phyloP scores from a whole-genome alignment of 2,329 filamentous ascomycete genomes.

The Colletotrichum camelliae region DNA sequence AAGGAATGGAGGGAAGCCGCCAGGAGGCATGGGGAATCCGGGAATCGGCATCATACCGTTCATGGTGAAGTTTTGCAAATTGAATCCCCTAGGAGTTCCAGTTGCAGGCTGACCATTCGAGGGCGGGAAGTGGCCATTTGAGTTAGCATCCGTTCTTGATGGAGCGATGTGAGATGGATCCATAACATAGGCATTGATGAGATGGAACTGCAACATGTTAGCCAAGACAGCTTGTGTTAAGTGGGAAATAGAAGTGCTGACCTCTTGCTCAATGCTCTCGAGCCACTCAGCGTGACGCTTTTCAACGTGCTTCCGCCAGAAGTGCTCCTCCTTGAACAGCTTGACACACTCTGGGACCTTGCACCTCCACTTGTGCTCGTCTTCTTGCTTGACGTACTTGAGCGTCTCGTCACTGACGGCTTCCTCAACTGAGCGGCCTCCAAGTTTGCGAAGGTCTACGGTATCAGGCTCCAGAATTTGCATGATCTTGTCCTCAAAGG shows the following conservation, averaged over 20 bases:
- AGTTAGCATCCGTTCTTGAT: conserved; percentile 91
- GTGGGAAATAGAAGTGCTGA: conserved; percentile 52
- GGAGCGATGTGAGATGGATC: conserved; percentile 95
- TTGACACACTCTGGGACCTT: conserved; percentile 96
- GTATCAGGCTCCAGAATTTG: conserved; percentile 91
- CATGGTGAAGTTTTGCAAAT: conserved; percentile 74
- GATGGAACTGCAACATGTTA: conserved; percentile 68
- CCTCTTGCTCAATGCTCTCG: conserved; percentile 80
- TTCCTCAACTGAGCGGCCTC: conserved; percentile 85
- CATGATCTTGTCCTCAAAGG: conserved; percentile 94
- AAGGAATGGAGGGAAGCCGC: conserved; percentile 60
- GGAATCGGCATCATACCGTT: conserved; percentile 65
- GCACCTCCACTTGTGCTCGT: conserved; percentile 96
- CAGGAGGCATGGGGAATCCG: conserved; percentile 58
- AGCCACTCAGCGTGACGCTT: conserved; percentile 94
- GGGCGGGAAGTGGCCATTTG: conserved; percentile 92
- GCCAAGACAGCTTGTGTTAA: conserved; percentile 23
- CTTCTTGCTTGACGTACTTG: conserved; percentile 95
- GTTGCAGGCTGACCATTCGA: conserved; percentile 75
- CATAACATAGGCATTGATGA: conserved; percentile 93
- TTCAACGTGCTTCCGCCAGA: conserved; percentile 98
- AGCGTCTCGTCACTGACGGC: conserved; percentile 83
- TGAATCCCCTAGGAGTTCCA: conserved; percentile 92
- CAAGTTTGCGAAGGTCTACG: conserved; percentile 87
- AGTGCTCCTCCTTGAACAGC: conserved; percentile 94